Evolutionary conservation across 176 grass and related monocot genomes (phyloP).

Genomic region (Oryza longistaminata): DNA sequence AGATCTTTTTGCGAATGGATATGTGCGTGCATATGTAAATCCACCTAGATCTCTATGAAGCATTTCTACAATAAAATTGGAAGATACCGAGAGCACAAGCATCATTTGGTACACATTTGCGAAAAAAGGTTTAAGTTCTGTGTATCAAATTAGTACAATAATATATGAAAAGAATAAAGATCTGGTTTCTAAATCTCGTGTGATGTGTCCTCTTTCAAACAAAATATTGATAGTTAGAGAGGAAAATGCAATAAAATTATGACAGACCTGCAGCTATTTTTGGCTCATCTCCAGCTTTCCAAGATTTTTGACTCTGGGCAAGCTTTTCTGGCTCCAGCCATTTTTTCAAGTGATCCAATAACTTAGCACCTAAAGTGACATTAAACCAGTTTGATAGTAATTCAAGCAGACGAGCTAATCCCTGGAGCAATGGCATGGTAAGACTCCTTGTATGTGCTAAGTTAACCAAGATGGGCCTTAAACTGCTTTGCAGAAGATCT

Average conservation of each 20-base stretch:
- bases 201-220: neutral
- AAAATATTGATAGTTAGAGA: neutral
- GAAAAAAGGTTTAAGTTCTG: too few relatives aligned
- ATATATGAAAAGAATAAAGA: neutral
- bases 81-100: neutral
- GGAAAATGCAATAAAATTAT: constrained; percentile 5
- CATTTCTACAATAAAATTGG: neutral
- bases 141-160: neutral
- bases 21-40: neutral
- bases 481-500: constrained; percentile 93
- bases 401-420: constrained; percentile 94
- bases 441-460: constrained; percentile 95
- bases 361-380: constrained; percentile 93
- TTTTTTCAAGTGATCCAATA: constrained; percentile 97
- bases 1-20: neutral
- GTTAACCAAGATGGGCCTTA: constrained; percentile 97
- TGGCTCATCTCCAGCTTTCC: constrained; percentile 95
- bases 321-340: constrained; percentile 99
- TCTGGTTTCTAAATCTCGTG: neutral
- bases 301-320: constrained; percentile 84
- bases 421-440: constrained; percentile 96
- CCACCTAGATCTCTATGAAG: neutral
- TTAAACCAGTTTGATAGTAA: constrained; percentile 98
- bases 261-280: constrained; percentile 89
- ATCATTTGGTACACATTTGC: neutral